Base-by-base conservation (phyloP, 345 rosid species). In the Hypericum perforatum region DNA sequence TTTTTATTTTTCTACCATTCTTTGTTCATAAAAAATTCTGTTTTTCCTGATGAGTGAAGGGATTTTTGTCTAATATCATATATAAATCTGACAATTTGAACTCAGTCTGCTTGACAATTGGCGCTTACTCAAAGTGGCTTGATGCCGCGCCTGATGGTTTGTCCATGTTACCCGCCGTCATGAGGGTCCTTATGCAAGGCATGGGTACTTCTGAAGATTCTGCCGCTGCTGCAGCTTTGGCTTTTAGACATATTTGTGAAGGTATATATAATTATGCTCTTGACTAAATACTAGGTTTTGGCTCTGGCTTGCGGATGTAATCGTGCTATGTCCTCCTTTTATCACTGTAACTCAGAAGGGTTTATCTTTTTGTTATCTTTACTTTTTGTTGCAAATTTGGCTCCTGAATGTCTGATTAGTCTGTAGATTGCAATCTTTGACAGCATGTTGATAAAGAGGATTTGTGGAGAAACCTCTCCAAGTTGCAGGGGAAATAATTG, bases 61-160 rank as follows among this genome's bases (percentile, higher is more conserved):
- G 32, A 22, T 22, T 22, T 22, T 22, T 22, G 32, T 22, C 32
- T 22, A 22, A 22, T 22, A 16, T 46, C 56, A 15, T 45, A 44
- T 29, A 16, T 60, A 51, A 41, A 37, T 40, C 41, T 38, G 11
- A 42, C 62, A 44, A 38, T 41, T 50, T 53, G 7, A 54, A 41
- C 73, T 76, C 89, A 92, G 98, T 87, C 62, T 94, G 99, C 84
- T 76, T 94, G 62, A 89, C 86, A 13, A 74, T 89, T 75, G 99
- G 99, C 63, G 97, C 92, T 59, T 89, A 89, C 67, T 94, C 99
- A 61, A 94, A 80, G 66, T 94, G 99, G 99, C 87, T 94, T 53
- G 75, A 85, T 73, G 73, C 87, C 63, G 84, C 89, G 50, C 75
- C 89, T 58, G 77, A 74, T 71, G 85, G 82, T 58, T 69, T 76